Evolutionary conservation across 2,329 filamentous ascomycete species (phyloP), one percentile per base, ranked within the genome.

Genomic region (Emergomyces orientalis): DNA sequence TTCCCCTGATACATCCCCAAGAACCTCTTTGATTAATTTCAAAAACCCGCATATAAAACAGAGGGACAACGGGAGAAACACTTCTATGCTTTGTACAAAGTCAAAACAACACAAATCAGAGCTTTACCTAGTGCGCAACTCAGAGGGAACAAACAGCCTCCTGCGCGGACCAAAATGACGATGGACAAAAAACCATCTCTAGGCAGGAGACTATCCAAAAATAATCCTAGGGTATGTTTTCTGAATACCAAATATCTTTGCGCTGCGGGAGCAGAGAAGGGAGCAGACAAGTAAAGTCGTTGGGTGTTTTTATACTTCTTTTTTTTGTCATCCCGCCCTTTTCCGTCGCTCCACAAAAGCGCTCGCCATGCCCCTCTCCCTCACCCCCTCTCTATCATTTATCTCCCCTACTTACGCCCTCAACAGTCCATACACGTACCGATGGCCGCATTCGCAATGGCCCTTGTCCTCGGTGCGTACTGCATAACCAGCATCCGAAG

Each of bases 381-480:
- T 37, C 6, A 25, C 39, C 11, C n/a, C 25, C 11, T 14, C 41
- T 19, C 22, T 25, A 19, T 37, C 25, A 27, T 41, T 25, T 45
- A 43, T 43, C 27, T 43, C 37, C n/a, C n/a, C 9, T 13, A 25
- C 55, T 25, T 34, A 47, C 41, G 2, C 17, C 6, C 39, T 27
- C 45, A 34, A 22, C 61, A 67, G 61, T 59, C 62, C 22, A 43
- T 60, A 45, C 80, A 83, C 64, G 84, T 83, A 2, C 84, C 85
- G 5, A 77, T 85, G n/a, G 84, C 83, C n/a, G 84, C 84, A 32
- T 78, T 85, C 66, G 82, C 81, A 17, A 86, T 87, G 84, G 84
- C 84, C 19, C 73, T 81, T 58, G 70, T 87, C 27, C 79, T 86
- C 39, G 84, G 83, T 72, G 74, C 75, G 49, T 89, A 89, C 74